Percentiles rank a stretch among this genome's conserved stretches.
phyloP scores from a whole-genome alignment of 306 rosid species.

The Acmispon strigosus region DNA sequence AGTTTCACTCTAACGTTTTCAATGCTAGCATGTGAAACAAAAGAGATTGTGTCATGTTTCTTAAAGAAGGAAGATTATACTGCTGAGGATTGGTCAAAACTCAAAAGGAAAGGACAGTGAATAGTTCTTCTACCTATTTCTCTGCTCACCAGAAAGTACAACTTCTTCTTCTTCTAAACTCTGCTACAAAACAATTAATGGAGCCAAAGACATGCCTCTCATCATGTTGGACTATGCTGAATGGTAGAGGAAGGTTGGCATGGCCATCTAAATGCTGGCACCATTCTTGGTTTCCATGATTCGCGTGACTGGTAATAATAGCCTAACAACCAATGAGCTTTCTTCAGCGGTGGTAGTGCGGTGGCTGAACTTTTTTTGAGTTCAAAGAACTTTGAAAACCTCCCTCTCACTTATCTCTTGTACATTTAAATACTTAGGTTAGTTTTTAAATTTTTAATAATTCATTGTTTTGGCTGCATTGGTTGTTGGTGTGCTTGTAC shows the following conservation, averaged over 20 bases:
- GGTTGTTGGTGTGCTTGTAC: conserved; percentile 6
- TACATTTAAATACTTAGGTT: conserved; percentile 23
- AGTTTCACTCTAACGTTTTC: conserved; percentile 53
- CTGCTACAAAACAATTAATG: background rate
- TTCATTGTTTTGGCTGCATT: conserved; percentile 29
- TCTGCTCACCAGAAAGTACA: conserved; percentile 30
- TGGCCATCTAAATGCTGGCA: conserved; percentile 15
- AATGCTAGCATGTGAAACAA: conserved; percentile 61
- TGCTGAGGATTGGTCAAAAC: conserved; percentile 10
- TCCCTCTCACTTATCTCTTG: background rate
- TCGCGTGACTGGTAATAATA: conserved; percentile 22
- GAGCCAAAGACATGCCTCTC: conserved; percentile 6
- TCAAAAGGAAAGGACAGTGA: background rate
- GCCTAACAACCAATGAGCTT: conserved; percentile 15
- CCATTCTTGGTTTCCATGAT: conserved; percentile 41
- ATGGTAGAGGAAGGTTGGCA: conserved; percentile 7
- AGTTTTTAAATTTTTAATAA: conserved; percentile 1
- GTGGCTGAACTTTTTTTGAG: conserved; percentile 26
- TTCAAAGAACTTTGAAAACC: conserved; percentile 39
- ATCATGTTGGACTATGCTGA: background rate
- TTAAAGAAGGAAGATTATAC: conserved; percentile 29
- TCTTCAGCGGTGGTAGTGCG: conserved; percentile 18
- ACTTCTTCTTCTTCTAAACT: background rate
- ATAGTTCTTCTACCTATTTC: conserved; percentile 9
- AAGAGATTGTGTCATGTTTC: conserved; percentile 27